phyloP scores from a whole-genome alignment of 2,329 filamentous ascomycete species.

The Colletotrichum sp. region DNA sequence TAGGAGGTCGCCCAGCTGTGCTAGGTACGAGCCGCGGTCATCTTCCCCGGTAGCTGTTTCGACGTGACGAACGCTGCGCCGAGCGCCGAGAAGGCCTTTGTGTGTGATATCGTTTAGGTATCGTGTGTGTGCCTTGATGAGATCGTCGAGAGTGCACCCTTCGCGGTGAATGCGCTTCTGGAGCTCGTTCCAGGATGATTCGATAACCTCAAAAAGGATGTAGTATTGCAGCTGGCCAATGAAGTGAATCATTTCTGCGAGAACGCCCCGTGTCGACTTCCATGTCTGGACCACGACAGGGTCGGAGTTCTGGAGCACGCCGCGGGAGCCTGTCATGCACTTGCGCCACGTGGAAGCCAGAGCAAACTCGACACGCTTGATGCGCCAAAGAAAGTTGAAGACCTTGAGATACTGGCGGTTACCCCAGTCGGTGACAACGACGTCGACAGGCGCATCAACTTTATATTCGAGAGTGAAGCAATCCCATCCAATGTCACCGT shows the following conservation, averaged over 20 bases:
- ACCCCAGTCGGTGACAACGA: slow-evolving; percentile 95
- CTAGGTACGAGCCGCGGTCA: slow-evolving; percentile 79
- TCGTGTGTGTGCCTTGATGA: slow-evolving; percentile 88
- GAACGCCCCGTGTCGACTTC: slow-evolving; percentile 86
- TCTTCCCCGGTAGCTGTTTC: slow-evolving; percentile 58
- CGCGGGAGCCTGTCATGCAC: slow-evolving; percentile 92
- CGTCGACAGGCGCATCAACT: slow-evolving; percentile 94
- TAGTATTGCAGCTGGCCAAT: slow-evolving; percentile 98
- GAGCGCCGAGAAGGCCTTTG: slow-evolving; percentile 88
- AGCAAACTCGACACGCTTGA: slow-evolving; percentile 97
- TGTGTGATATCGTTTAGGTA: slow-evolving; percentile 95
- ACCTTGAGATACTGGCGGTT: slow-evolving; percentile 97
- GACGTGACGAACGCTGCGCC: slow-evolving; percentile 48
- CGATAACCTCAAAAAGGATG: slow-evolving; percentile 97
- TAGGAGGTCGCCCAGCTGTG: slow-evolving; percentile 89
- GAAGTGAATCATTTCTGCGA: slow-evolving; percentile 99
- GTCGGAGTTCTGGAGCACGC: slow-evolving; percentile 82
- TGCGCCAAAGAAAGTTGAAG: slow-evolving; percentile 98
- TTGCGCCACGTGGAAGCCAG: slow-evolving; percentile 90
- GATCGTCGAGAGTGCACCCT: slow-evolving; percentile 89
- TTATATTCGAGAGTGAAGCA: slow-evolving; percentile 99
- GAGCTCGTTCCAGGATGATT: slow-evolving; percentile 91
- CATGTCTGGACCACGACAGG: slow-evolving; percentile 76
- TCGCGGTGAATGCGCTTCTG: slow-evolving; percentile 83
- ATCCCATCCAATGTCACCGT: slow-evolving; percentile 98